Conservation (phyloP, 192 early-diverging fungal genomes). For the Kappamyces sp. region DNA sequence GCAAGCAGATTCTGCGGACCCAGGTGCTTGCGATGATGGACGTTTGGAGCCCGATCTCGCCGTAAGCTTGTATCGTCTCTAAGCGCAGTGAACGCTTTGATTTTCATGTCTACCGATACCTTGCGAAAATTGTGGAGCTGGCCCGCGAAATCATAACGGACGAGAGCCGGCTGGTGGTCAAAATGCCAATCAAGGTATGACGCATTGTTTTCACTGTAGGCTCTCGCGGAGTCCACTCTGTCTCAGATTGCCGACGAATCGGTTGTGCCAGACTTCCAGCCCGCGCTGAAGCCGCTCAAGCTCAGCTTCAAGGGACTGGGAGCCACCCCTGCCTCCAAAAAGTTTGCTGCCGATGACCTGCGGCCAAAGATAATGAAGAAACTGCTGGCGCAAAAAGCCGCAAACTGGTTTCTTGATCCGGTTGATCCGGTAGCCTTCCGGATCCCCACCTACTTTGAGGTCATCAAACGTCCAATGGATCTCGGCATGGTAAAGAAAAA, state of each 20-base stretch:
- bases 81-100: conserved; percentile 4
- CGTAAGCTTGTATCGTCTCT: not conserved
- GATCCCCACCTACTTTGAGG: conserved; percentile 77
- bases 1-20: conserved; percentile 8
- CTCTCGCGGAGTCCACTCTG: too few relatives aligned
- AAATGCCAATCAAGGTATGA: too few relatives aligned
- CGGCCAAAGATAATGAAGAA: conserved; percentile 29
- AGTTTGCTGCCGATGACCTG: not conserved
- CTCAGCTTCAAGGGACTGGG: conserved; percentile 29
- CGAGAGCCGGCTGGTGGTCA: too few relatives aligned
- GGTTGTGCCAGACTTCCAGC: conserved; percentile 14
- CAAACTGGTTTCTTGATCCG: conserved; percentile 35
- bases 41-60: not conserved
- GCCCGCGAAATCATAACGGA: conserved; percentile 1
- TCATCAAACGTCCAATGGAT: conserved; percentile 89
- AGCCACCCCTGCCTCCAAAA: not conserved
- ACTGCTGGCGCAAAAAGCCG: conserved; percentile 16
- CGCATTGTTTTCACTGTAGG: not conserved
- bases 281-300: conserved; percentile 19
- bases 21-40: conserved; percentile 9
- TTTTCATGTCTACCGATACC: conserved; percentile 2
- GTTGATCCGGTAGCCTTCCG: conserved; percentile 69
- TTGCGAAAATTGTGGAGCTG: conserved; percentile 9
- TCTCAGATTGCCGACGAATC: conserved; percentile 9
- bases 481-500: conserved; percentile 67